Evolutionary conservation across 2,329 filamentous ascomycete species (phyloP).

Genomic region (Rasamsonia emersonii): DNA sequence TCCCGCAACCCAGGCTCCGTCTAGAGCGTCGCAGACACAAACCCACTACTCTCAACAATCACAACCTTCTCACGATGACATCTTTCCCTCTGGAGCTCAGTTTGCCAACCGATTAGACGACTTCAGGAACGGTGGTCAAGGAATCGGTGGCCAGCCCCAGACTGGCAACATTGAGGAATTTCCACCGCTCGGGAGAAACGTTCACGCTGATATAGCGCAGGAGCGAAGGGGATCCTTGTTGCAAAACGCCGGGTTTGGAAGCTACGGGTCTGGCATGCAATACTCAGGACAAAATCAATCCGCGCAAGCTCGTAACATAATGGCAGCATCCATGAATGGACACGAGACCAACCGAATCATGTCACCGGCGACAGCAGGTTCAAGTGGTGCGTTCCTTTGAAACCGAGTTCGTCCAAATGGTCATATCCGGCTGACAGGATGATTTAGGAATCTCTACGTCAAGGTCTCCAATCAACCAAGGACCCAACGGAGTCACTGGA

Average conservation of each 20-base stretch:
- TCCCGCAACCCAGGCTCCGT: constrained; percentile 33
- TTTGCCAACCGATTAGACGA: constrained; percentile 46
- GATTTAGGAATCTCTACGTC: constrained; percentile 26
- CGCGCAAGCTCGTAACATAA: constrained; percentile 22
- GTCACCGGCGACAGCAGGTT: constrained; percentile 22
- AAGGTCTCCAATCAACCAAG: constrained; percentile 36
- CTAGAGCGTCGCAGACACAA: constrained; percentile 31
- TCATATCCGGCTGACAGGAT: constrained; percentile 1
- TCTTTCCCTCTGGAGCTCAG: constrained; percentile 40
- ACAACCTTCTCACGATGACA: constrained; percentile 40
- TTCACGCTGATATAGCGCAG: constrained; percentile 42
- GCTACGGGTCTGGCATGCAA: constrained; percentile 30
- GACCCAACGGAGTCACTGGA: constrained; percentile 32
- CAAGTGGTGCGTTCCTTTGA: constrained; percentile 19
- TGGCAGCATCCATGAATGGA: constrained; percentile 29
- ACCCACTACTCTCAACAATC: constrained; percentile 33
- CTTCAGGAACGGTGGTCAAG: constrained; percentile 49
- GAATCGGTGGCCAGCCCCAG: constrained; percentile 46
- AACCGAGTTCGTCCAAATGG: not conserved
- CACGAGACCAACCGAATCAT: constrained; percentile 26
- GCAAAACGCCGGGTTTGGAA: constrained; percentile 40
- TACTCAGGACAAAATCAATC: constrained; percentile 36
- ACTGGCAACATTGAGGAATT: constrained; percentile 53
- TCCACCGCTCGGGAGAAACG: constrained; percentile 48
- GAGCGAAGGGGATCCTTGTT: constrained; percentile 44